A percentile compares a stretch with the other conserved stretches of the same genome.
Conservation (phyloP, 1,139 yeast species). For the Suhomyces chickasaworum region DNA sequence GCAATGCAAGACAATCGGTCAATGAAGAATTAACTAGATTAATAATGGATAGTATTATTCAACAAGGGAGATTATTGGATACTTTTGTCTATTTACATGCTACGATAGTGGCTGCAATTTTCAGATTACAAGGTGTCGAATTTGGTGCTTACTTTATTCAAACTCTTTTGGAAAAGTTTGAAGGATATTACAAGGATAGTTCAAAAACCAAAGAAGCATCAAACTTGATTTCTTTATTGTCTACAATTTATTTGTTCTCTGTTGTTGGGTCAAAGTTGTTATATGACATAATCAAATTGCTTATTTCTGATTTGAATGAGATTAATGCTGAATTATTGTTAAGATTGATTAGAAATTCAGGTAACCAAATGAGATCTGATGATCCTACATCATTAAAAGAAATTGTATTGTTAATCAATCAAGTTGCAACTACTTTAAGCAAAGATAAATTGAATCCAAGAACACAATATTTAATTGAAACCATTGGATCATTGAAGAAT, state of each 20-base stretch:
- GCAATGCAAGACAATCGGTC: conserved; percentile 75
- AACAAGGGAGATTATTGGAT: conserved; percentile 69
- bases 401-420: conserved; percentile 62
- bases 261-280: conserved; percentile 71
- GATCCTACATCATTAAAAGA: conserved; percentile 87
- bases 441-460: conserved; percentile 55
- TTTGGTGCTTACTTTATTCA: conserved; percentile 90
- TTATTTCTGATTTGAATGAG: conserved; percentile 65
- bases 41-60: conserved; percentile 64
- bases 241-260: conserved; percentile 78
- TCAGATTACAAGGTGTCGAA: conserved; percentile 79
- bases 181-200: conserved; percentile 31
- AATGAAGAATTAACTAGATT: conserved; percentile 67
- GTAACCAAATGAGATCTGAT: conserved; percentile 83
- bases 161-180: conserved; percentile 68
- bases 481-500: conserved; percentile 81
- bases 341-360: conserved; percentile 71
- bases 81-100: conserved; percentile 81
- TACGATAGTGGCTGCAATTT: conserved; percentile 72
- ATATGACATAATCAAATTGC: conserved; percentile 68
- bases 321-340: conserved; percentile 75
- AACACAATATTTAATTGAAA: conserved; percentile 80
- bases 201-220: conserved; percentile 56
- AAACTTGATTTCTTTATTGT: conserved; percentile 71
- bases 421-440: conserved; percentile 22